phyloP scores from a whole-genome alignment of 192 early-diverging fungal genomes.

The Oehlia diaphana region DNA sequence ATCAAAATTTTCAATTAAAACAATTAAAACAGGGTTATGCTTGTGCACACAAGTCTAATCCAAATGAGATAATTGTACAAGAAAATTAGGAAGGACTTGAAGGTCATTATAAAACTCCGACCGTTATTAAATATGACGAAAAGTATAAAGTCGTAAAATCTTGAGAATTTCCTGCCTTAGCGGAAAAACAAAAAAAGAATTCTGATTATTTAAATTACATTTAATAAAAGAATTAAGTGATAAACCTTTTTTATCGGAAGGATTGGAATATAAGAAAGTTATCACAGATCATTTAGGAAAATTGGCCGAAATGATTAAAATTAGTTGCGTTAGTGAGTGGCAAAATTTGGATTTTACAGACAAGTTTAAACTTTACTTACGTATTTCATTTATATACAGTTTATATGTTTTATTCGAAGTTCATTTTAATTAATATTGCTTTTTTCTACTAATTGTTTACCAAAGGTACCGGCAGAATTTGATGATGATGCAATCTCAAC shows the following conservation, averaged over 20 bases:
- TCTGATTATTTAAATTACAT: slow-evolving; percentile 16
- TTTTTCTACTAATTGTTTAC: too few relatives aligned
- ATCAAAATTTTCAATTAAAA: too few relatives aligned
- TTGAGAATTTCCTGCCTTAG: neutral
- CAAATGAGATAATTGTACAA: neutral
- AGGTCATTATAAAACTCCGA: neutral
- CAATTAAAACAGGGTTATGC: neutral
- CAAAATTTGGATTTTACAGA: too few relatives aligned
- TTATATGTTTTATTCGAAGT: too few relatives aligned
- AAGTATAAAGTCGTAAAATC: neutral
- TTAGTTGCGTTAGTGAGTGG: too few relatives aligned
- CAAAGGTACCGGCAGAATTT: neutral
- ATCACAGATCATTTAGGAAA: too few relatives aligned
- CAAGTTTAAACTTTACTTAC: too few relatives aligned
- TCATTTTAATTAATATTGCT: too few relatives aligned
- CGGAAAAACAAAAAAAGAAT: neutral
- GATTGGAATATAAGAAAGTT: neutral
- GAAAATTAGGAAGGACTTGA: neutral
- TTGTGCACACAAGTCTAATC: neutral
- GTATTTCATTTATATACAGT: too few relatives aligned
- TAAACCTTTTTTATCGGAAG: too few relatives aligned
- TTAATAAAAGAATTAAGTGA: neutral
- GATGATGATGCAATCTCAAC: neutral
- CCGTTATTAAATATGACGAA: neutral
- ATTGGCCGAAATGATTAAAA: too few relatives aligned